Evolutionary conservation across 2,329 filamentous ascomycete genomes (phyloP).

Genomic region (Talaromyces atroroseus): DNA sequence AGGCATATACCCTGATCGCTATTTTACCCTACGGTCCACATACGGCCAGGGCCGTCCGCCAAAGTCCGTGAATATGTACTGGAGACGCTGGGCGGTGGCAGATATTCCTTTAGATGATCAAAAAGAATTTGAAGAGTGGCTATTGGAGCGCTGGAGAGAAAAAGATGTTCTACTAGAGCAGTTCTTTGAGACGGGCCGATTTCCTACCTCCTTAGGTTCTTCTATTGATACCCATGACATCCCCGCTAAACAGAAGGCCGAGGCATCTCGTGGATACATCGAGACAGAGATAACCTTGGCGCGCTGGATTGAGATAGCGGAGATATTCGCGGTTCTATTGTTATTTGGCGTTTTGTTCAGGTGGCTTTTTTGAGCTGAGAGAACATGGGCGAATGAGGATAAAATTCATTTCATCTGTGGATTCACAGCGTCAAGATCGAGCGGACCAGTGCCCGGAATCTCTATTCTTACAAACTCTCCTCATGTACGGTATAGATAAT

Average conservation of each 20-base stretch:
- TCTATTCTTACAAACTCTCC: not conserved
- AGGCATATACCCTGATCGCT: conserved; percentile 80
- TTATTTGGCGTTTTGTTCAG: conserved; percentile 13
- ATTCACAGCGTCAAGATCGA: not conserved
- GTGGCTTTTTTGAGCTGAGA: not conserved
- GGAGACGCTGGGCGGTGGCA: conserved; percentile 74
- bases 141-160: conserved; percentile 80
- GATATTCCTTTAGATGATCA: conserved; percentile 74
- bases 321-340: conserved; percentile 39
- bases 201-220: conserved; percentile 63
- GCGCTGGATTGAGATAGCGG: conserved; percentile 40
- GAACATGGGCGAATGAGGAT: too few species aligned
- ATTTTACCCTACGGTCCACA: conserved; percentile 79
- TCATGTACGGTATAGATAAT: not conserved
- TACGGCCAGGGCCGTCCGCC: conserved; percentile 85
- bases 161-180: conserved; percentile 87
- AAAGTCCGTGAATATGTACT: conserved; percentile 95
- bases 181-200: conserved; percentile 70
- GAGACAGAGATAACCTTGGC: conserved; percentile 39
- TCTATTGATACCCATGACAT: conserved; percentile 44
- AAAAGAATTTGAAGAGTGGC: conserved; percentile 75
- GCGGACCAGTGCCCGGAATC: not conserved
- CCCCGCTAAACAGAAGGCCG: conserved; percentile 24
- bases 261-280: conserved; percentile 35
- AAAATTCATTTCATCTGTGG: not conserved